Evolutionary conservation across 2,329 filamentous ascomycete genomes (phyloP).

Genomic region (Colletotrichum chrysophilum): DNA sequence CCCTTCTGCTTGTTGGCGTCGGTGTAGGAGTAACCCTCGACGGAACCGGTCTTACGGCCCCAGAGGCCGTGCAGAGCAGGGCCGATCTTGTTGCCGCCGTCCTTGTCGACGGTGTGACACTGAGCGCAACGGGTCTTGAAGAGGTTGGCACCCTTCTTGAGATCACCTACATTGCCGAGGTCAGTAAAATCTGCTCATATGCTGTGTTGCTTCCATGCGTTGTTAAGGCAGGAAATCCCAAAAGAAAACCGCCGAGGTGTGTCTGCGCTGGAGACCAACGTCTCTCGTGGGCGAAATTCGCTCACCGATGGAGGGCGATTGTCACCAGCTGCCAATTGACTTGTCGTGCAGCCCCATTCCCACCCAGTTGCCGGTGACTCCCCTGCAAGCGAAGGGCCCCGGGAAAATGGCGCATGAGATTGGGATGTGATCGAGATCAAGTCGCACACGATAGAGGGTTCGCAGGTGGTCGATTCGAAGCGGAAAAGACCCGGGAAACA

Average conservation of each 20-base stretch:
- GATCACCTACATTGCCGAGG: constrained; percentile 68
- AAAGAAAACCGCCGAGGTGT: background rate
- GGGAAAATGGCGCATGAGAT: constrained; percentile 38
- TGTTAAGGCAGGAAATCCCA: background rate
- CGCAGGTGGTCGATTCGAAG: background rate
- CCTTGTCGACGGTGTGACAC: constrained; percentile 94
- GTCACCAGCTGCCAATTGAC: background rate
- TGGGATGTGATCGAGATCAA: background rate
- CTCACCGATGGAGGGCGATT: background rate
- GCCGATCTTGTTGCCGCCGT: constrained; percentile 96
- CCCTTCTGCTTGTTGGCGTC: constrained; percentile 99
- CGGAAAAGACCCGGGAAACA: background rate
- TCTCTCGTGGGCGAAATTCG: background rate
- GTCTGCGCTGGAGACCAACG: background rate
- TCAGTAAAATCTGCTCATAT: constrained; percentile 10
- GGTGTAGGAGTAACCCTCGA: constrained; percentile 95
- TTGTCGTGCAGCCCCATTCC: background rate
- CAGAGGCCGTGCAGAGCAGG: constrained; percentile 97
- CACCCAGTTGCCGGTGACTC: background rate
- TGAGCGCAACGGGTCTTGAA: constrained; percentile 99
- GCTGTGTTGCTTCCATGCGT: background rate
- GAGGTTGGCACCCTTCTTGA: constrained; percentile 96
- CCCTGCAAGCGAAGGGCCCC: constrained; percentile 4
- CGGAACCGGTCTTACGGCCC: constrained; percentile 91
- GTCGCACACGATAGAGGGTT: background rate